These are phyloP conservation scores for Nannizziopsis arthrosporioides DNA, from an alignment of 2,329 filamentous ascomycete species.

Conservation along the genomic window DNA sequence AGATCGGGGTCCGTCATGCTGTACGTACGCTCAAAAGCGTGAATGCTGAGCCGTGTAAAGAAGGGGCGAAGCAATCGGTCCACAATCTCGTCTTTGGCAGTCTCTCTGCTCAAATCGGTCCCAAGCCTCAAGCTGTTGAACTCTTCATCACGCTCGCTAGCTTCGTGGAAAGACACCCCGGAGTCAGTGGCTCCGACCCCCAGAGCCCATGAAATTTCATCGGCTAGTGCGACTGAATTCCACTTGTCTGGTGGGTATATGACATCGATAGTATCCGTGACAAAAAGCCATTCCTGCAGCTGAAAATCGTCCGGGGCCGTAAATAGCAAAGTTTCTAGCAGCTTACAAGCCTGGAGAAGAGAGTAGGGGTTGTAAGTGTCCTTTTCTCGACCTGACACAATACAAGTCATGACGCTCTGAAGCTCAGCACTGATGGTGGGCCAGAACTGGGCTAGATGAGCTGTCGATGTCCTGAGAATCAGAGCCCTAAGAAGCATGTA, in stretches of 20 bases:
- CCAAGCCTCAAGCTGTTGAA: slow-evolving; percentile 34
- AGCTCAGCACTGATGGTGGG: slow-evolving; percentile 79
- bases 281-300: slow-evolving; percentile 94
- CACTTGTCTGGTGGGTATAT: slow-evolving; percentile 67
- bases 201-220: slow-evolving; percentile 70
- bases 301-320: slow-evolving; percentile 91
- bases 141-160: slow-evolving; percentile 20
- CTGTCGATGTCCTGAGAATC: slow-evolving; percentile 62
- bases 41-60: slow-evolving; percentile 83
- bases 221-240: slow-evolving; percentile 63
- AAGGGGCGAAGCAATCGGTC: slow-evolving; percentile 73
- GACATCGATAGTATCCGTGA: slow-evolving; percentile 92
- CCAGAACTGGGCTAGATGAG: slow-evolving; percentile 78
- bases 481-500: slow-evolving; percentile 80
- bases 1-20: slow-evolving; percentile 61
- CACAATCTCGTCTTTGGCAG: slow-evolving; percentile 51
- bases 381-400: slow-evolving; percentile 56
- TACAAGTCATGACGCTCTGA: slow-evolving; percentile 63
- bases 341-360: slow-evolving; percentile 82
- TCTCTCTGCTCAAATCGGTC: slow-evolving; percentile 41
- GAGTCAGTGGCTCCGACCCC: slow-evolving; percentile 33
- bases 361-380: slow-evolving; percentile 67
- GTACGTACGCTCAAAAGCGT: slow-evolving; percentile 86
- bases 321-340: slow-evolving; percentile 78
- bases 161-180: slow-evolving; percentile 14